These are phyloP conservation scores for Trichoderma parareesei DNA, from an alignment of 495 filamentous ascomycete species.

Conservation along the genomic window DNA sequence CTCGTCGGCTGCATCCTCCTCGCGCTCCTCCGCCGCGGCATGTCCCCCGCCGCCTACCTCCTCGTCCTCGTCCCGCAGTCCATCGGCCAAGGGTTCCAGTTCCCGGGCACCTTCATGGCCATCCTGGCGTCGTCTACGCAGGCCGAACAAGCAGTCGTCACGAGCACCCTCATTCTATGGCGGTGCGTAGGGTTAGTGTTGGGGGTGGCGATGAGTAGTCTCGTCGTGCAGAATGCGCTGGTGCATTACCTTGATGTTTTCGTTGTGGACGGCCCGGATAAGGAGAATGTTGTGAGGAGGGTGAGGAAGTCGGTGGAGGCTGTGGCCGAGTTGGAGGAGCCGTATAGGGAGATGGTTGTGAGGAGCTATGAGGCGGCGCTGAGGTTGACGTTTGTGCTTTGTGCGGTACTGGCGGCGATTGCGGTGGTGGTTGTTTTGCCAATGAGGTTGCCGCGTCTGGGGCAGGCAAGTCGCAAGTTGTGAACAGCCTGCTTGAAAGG, in stretches of 20 bases:
- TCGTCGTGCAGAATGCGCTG: conserved; percentile 69
- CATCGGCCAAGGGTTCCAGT: conserved; percentile 58
- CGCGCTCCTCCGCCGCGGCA: conserved; percentile 38
- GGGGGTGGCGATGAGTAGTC: conserved; percentile 61
- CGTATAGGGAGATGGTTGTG: conserved; percentile 43
- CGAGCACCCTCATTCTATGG: conserved; percentile 61
- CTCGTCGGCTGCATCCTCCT: conserved; percentile 48
- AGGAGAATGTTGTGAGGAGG: conserved; percentile 25
- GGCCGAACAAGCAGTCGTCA: conserved; percentile 68
- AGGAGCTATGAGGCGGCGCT: conserved; percentile 52
- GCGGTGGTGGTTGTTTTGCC: conserved; percentile 42
- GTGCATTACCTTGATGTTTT: conserved; percentile 46
- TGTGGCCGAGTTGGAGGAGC: conserved; percentile 27
- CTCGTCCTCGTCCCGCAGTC: conserved; percentile 52
- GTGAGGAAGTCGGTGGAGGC: conserved; percentile 36
- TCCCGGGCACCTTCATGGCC: conserved; percentile 57
- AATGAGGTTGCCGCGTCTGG: conserved; percentile 47
- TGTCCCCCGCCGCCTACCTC: conserved; percentile 52
- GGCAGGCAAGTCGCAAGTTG: conserved; percentile 15
- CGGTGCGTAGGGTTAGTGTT: conserved; percentile 61
- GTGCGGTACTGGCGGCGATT: conserved; percentile 40
- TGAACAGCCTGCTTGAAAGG: not conserved
- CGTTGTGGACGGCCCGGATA: conserved; percentile 42
- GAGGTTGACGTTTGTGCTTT: conserved; percentile 45
- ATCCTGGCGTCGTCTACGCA: conserved; percentile 60